These are phyloP conservation scores for Cordyceps tenuipes DNA, from an alignment of 2,329 filamentous ascomycete species.

Conservation along the genomic window DNA sequence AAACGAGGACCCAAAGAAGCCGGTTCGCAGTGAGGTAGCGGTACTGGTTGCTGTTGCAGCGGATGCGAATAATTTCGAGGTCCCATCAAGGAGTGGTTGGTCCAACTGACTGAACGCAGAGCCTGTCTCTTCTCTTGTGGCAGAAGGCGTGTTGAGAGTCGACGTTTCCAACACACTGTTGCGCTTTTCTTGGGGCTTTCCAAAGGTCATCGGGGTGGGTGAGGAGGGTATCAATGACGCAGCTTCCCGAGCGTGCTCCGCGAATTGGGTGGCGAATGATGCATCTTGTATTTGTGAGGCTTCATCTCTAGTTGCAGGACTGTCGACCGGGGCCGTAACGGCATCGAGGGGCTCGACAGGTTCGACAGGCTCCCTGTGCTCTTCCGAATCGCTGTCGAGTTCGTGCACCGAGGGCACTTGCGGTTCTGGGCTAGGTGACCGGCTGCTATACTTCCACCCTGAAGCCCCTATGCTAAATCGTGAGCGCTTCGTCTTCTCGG, in stretches of 20 bases:
- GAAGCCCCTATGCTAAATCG: conserved; percentile 58
- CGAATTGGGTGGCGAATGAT: conserved; percentile 21
- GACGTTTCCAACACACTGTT: background rate
- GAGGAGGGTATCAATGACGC: conserved; percentile 7
- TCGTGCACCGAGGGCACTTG: conserved; percentile 29
- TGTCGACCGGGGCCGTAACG: conserved; percentile 9
- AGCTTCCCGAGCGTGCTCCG: conserved; percentile 19
- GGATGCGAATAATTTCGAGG: background rate
- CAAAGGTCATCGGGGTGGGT: conserved; percentile 12
- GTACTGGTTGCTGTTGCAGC: background rate
- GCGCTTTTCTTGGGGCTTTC: background rate
- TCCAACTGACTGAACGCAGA: background rate
- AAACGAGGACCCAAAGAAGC: background rate
- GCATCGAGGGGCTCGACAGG: conserved; percentile 12
- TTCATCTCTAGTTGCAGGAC: conserved; percentile 27
- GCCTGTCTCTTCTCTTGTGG: background rate
- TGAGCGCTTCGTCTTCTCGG: conserved; percentile 55
- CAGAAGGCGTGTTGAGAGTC: background rate
- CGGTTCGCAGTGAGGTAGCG: background rate
- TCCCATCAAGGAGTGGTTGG: background rate
- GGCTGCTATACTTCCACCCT: conserved; percentile 66
- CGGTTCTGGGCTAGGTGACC: conserved; percentile 61
- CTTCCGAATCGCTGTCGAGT: conserved; percentile 17
- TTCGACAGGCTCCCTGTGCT: conserved; percentile 1
- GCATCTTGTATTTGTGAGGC: conserved; percentile 27